These are phyloP conservation scores for Candida sanyaensis DNA, from an alignment of 1,139 yeast species.

Conservation along the genomic window DNA sequence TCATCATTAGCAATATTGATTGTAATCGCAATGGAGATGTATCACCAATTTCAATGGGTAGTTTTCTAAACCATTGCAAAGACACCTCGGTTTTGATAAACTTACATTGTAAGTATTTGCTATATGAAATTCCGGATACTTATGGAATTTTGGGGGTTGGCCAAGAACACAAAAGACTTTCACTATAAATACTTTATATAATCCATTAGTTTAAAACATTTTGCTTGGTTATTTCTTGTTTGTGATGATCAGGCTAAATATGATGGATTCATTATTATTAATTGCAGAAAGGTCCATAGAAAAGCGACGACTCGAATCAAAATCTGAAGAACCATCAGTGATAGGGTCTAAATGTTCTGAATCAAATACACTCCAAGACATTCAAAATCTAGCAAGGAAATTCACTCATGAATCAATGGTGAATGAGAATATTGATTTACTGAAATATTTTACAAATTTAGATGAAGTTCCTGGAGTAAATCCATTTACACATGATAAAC, in stretches of 20 bases:
- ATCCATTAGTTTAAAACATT: background rate
- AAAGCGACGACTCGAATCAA: background rate
- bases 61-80: too few species aligned
- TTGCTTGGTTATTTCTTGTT: too few species aligned
- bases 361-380: constrained; percentile 14
- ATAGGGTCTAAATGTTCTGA: constrained; percentile 3
- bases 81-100: too few species aligned
- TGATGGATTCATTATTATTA: background rate
- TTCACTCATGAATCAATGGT: constrained; percentile 28
- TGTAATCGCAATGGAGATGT: too few species aligned
- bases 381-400: constrained; percentile 34
- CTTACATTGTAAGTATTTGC: background rate
- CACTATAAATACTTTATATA: background rate
- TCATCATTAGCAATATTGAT: too few species aligned
- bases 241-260: background rate
- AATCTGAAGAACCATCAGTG: background rate
- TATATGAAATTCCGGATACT: background rate
- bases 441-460: constrained; percentile 47
- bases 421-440: constrained; percentile 10
- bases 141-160: background rate
- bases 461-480: constrained; percentile 53
- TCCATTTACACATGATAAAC: constrained; percentile 25
- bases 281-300: background rate
- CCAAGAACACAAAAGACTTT: background rate
- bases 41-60: too few species aligned